Base-by-base conservation (phyloP, 1,284 basidiomycete genomes). In the Papiliotrema laurentii region DNA sequence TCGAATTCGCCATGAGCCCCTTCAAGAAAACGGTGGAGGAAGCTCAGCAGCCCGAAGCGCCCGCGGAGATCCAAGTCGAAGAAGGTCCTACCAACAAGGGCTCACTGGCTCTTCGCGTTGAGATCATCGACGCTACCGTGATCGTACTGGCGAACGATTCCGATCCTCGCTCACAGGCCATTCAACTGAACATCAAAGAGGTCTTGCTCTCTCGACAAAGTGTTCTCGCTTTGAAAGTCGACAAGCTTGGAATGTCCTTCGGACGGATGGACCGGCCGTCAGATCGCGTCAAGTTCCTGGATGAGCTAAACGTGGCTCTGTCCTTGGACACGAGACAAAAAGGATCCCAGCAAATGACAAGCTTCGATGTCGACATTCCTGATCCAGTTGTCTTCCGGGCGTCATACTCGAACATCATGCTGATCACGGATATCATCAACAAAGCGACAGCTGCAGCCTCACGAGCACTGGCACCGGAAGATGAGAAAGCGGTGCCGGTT, bases 161-260 rank as follows among this genome's bases (percentile, higher is more conserved):
- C 13, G 82, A 89, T 54, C 60, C 81, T 1, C 83, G 87, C 53
- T 86, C 90, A 0, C 89, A 94, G 64, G 90, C 92, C 0, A 92
- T 99, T 56, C 84, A 85, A 44, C 77, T 98, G 26, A 81, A 82
- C 14, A 83, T 99, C 64, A 81, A 85, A 59, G 88, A 94, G 68
- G 78, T 97, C 21, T 77, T 89, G n/a, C 71, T 98, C 51, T 90
- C 93, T 11, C 91, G 96, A 69, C 94, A 91, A 85, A 85, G 85
- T 18, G 83, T 94, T 30, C 67, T 93, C 56, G 89, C 91, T 0
- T 75, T 98, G 54, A 89, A 83, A 49, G 77, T 98, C 34, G 83
- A 81, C 50, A 81, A 81, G 46, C 79, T 97, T 10, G 96, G 94
- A 36, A 97, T 99, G 92, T 97, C 92, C 16, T 79, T 98, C 37